Conservation (phyloP, 2,329 filamentous ascomycete genomes). For the Cryphonectria naterciae region DNA sequence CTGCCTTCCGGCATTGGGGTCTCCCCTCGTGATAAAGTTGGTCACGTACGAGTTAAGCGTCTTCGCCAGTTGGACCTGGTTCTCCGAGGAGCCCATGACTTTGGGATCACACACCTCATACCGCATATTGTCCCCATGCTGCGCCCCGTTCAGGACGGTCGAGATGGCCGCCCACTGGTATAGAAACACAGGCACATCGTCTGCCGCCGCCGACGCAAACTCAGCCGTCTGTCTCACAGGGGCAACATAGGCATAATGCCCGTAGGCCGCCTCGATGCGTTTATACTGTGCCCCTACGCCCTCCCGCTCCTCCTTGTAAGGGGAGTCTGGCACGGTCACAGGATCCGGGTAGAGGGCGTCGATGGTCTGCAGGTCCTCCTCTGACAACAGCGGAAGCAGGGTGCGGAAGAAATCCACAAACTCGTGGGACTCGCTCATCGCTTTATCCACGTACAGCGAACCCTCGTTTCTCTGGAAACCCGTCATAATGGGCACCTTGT, state of each 20-base stretch:
- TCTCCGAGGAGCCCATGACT: slow-evolving; percentile 40
- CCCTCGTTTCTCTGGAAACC: slow-evolving; percentile 50
- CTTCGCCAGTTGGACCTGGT: slow-evolving; percentile 47
- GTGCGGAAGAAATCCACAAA: slow-evolving; percentile 45
- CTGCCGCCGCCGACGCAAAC: slow-evolving; percentile 39
- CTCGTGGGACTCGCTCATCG: slow-evolving; percentile 38
- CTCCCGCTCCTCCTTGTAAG: slow-evolving; percentile 44
- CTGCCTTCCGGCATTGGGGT: slow-evolving; percentile 46
- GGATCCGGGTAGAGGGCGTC: slow-evolving; percentile 48
- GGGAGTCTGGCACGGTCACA: slow-evolving; percentile 35
- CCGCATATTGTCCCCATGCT: slow-evolving; percentile 52
- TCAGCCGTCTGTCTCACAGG: slow-evolving; percentile 55
- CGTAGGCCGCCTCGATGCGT: slow-evolving; percentile 58
- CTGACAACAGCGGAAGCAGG: slow-evolving; percentile 43
- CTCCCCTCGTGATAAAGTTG: slow-evolving; percentile 51
- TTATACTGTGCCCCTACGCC: slow-evolving; percentile 56
- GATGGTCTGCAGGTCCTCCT: slow-evolving; percentile 41
- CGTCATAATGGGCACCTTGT: slow-evolving; percentile 45
- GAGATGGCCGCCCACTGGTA: slow-evolving; percentile 59
- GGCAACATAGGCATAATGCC: slow-evolving; percentile 57
- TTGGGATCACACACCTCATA: slow-evolving; percentile 49
- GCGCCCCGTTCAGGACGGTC: slow-evolving; percentile 48
- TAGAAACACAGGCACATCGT: slow-evolving; percentile 47
- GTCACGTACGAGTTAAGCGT: slow-evolving; percentile 51
- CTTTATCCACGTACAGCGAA: slow-evolving; percentile 46